These are phyloP conservation scores for Epicoccum sorghinum DNA, from an alignment of 2,329 filamentous ascomycete genomes.

Conservation along the genomic window DNA sequence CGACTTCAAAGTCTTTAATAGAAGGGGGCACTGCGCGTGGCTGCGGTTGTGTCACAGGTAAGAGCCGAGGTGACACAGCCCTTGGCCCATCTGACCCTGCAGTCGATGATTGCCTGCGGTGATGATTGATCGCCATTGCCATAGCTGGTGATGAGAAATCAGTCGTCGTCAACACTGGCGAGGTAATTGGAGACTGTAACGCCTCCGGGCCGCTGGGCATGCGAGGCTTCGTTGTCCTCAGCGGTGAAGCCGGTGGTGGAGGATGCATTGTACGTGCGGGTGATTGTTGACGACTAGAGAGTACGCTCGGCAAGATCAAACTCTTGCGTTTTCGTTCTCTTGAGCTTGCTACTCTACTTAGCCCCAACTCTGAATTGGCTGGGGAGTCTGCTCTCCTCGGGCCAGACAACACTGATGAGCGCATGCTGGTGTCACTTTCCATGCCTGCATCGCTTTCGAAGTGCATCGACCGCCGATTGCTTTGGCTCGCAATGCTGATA, in stretches of 20 bases:
- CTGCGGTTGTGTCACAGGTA: conserved; percentile 78
- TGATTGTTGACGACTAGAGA: conserved; percentile 85
- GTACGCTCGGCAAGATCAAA: conserved; percentile 78
- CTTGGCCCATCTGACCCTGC: conserved; percentile 72
- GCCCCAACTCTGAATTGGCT: conserved; percentile 70
- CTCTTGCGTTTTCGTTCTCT: conserved; percentile 86
- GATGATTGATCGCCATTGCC: conserved; percentile 64
- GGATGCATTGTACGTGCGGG: conserved; percentile 71
- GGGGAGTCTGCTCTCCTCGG: conserved; percentile 84
- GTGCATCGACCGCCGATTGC: conserved; percentile 77
- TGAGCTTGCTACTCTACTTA: conserved; percentile 77
- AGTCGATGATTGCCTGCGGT: conserved; percentile 89
- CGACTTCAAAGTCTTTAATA: conserved; percentile 99
- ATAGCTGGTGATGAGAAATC: conserved; percentile 80
- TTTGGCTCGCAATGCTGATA: conserved; percentile 63
- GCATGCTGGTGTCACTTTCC: conserved; percentile 85
- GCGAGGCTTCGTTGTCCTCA: conserved; percentile 84
- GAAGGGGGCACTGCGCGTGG: conserved; percentile 89
- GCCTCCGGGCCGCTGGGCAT: conserved; percentile 66
- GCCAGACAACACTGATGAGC: conserved; percentile 77
- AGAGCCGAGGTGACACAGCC: conserved; percentile 82
- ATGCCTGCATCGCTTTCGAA: conserved; percentile 84
- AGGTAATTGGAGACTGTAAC: conserved; percentile 83
- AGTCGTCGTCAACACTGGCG: conserved; percentile 81
- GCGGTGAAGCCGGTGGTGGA: conserved; percentile 78